Conservation (phyloP, 805 yeast genomes). For the Candida oleophila region DNA sequence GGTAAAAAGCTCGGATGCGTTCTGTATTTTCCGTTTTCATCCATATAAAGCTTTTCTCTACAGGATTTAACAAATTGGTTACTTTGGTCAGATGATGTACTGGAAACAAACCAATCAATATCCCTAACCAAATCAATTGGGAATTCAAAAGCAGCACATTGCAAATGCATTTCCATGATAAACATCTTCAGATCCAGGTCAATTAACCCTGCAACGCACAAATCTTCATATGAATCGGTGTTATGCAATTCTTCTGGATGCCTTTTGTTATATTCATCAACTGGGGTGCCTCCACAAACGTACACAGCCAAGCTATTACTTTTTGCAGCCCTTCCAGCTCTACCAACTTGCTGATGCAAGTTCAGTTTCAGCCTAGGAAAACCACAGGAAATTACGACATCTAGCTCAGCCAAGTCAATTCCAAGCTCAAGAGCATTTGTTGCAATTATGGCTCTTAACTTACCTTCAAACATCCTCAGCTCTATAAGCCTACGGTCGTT, state of each 20-base stretch:
- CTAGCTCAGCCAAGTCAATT: slow-evolving; percentile 89
- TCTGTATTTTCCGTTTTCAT: slow-evolving; percentile 28
- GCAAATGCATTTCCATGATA: slow-evolving; percentile 79
- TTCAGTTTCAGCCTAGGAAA: slow-evolving; percentile 87
- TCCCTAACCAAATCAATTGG: slow-evolving; percentile 62
- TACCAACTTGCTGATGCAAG: slow-evolving; percentile 92
- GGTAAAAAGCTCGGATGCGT: slow-evolving; percentile 59
- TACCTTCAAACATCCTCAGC: slow-evolving; percentile 84
- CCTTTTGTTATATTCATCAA: slow-evolving; percentile 79
- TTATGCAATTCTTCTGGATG: slow-evolving; percentile 62
- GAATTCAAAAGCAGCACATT: slow-evolving; percentile 89
- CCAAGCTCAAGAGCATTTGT: slow-evolving; percentile 96
- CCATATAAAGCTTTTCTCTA: slow-evolving; percentile 34
- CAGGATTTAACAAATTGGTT: slow-evolving; percentile 32
- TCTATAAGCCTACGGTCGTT: slow-evolving; percentile 86
- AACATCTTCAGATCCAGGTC: slow-evolving; percentile 32
- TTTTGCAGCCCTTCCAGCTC: slow-evolving; percentile 84
- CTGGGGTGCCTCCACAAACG: slow-evolving; percentile 79
- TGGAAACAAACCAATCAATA: slow-evolving; percentile 50
- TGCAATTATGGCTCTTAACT: slow-evolving; percentile 81
- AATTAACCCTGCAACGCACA: slow-evolving; percentile 37
- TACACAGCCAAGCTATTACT: slow-evolving; percentile 73
- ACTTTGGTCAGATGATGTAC: slow-evolving; percentile 10
- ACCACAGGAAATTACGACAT: slow-evolving; percentile 89
- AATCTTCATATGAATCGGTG: slow-evolving; percentile 35